Evolutionary conservation across 371 early-diverging fungal species (phyloP).

Genomic region (Apophysomyces sp.): DNA sequence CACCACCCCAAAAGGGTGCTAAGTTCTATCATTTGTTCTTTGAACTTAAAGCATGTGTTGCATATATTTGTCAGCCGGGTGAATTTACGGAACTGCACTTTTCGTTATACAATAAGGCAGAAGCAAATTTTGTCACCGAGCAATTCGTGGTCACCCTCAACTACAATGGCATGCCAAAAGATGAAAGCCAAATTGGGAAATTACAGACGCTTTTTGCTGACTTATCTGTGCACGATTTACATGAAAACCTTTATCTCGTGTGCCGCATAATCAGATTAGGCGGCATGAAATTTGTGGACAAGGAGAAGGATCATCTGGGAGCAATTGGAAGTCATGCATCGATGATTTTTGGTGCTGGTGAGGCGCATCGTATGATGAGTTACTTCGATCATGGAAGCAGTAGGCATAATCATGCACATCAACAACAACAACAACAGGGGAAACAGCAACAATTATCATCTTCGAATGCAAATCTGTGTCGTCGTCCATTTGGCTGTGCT

Average conservation of each 20-base stretch:
- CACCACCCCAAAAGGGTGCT: constrained; percentile 25
- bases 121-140: constrained; percentile 60
- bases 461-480: constrained; percentile 12
- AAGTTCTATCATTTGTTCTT: constrained; percentile 58
- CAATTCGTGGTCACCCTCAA: constrained; percentile 58
- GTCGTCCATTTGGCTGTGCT: constrained; percentile 72
- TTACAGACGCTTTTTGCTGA: constrained; percentile 60
- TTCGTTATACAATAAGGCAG: constrained; percentile 55
- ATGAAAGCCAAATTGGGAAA: constrained; percentile 50
- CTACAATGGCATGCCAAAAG: constrained; percentile 60
- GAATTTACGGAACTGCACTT: constrained; percentile 68
- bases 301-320: constrained; percentile 41
- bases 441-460: neutral
- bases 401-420: constrained; percentile 5
- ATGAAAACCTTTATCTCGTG: constrained; percentile 57
- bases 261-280: constrained; percentile 67
- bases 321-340: constrained; percentile 28
- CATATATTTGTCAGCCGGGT: constrained; percentile 64
- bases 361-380: constrained; percentile 11
- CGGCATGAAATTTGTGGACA: constrained; percentile 57
- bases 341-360: constrained; percentile 23
- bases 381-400: constrained; percentile 8
- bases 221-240: constrained; percentile 51
- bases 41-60: constrained; percentile 65
- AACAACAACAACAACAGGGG: constrained; percentile 11